Percentiles rank a stretch among this genome's conserved stretches.
Conservation (phyloP, 352 stramenopile genomes). For the Thraustotheca clavata region DNA sequence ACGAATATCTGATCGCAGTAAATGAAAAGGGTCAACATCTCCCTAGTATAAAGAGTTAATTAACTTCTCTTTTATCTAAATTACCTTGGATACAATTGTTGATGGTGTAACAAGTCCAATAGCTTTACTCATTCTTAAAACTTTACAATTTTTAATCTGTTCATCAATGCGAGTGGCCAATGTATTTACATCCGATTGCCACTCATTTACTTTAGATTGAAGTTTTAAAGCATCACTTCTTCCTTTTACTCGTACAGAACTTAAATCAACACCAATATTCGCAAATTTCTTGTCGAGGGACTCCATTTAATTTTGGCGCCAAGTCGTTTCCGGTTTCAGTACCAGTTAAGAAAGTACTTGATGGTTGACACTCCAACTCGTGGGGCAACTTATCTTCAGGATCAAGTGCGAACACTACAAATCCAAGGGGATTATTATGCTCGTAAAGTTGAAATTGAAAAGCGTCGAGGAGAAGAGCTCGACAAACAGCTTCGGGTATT, state of each 20-base stretch:
- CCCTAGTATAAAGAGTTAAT: too few relatives aligned
- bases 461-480: conserved; percentile 21
- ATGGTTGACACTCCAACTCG: too few relatives aligned
- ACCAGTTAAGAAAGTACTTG: too few relatives aligned
- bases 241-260: not conserved
- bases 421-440: conserved; percentile 22
- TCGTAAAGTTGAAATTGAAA: conserved; percentile 23
- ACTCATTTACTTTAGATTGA: conserved; percentile 29
- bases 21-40: conserved; percentile 4
- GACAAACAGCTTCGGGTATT: conserved; percentile 20
- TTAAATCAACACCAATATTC: not conserved
- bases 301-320: too few relatives aligned
- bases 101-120: conserved; percentile 37
- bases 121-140: conserved; percentile 45
- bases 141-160: conserved; percentile 60
- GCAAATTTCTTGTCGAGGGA: not conserved
- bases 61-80: conserved; percentile 28
- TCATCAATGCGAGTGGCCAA: conserved; percentile 65
- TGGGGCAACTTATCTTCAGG: conserved; percentile 5
- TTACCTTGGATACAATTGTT: conserved; percentile 24
- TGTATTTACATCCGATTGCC: conserved; percentile 59
- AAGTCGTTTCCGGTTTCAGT: too few relatives aligned
- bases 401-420: conserved; percentile 20
- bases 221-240: conserved; percentile 16
- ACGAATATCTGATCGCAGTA: conserved; percentile 47